These are phyloP conservation scores for Citrus trifoliata DNA, from an alignment of 345 rosid species.

Conservation along the genomic window DNA sequence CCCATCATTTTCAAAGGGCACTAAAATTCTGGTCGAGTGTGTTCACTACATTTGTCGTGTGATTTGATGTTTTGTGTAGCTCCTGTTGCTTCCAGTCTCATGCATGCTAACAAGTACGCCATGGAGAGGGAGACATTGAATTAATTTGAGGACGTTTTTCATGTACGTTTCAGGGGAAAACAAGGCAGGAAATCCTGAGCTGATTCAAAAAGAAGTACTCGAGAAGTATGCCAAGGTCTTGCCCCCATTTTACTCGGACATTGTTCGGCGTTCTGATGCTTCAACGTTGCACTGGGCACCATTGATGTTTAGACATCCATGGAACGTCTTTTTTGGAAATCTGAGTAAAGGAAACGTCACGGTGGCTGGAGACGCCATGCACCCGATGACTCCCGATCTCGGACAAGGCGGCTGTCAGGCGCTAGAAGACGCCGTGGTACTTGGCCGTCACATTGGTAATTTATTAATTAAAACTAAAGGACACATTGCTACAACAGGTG, in stretches of 20 bases:
- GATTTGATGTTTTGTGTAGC: neutral
- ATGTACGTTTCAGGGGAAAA: constrained; percentile 15
- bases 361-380: constrained; percentile 56
- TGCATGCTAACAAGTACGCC: too few species aligned
- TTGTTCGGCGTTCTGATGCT: constrained; percentile 21
- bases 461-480: constrained; percentile 6
- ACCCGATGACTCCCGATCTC: constrained; percentile 50
- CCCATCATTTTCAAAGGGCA: too few species aligned
- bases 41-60: neutral
- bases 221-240: constrained; percentile 21
- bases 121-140: too few species aligned
- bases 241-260: constrained; percentile 19
- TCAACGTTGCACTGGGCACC: constrained; percentile 33
- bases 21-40: too few species aligned
- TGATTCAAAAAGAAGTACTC: constrained; percentile 20
- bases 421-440: constrained; percentile 39
- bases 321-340: constrained; percentile 33
- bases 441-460: constrained; percentile 35
- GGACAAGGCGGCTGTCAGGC: constrained; percentile 50
- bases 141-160: neutral
- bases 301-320: constrained; percentile 32
- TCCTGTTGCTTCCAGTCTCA: too few species aligned
- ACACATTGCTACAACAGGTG: neutral
- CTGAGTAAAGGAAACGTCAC: constrained; percentile 34
- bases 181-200: constrained; percentile 15